These are phyloP conservation scores for Byssothecium circinans DNA, from an alignment of 2,329 filamentous ascomycete genomes.

Conservation along the genomic window DNA sequence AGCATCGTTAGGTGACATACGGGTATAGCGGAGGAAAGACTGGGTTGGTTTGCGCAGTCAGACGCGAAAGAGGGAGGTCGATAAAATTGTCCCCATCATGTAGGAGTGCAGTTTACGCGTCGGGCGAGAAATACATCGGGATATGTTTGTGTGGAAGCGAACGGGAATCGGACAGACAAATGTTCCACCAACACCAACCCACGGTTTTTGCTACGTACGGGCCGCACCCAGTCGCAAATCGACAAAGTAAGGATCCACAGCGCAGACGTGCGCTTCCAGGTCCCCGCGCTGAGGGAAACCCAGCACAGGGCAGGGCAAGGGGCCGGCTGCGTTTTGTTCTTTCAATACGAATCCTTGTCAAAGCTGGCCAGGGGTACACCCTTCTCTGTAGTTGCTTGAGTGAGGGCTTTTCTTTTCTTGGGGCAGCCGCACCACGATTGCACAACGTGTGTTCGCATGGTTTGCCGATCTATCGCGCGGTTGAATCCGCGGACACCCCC, in stretches of 20 bases:
- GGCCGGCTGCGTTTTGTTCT: too few species aligned
- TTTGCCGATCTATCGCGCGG: conserved; percentile 46
- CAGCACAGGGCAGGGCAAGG: conserved; percentile 13
- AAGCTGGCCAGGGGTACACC: conserved; percentile 21
- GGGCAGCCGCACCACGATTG: too few species aligned
- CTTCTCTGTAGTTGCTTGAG: background rate
- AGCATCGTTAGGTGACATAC: too few species aligned
- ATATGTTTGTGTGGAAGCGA: too few species aligned
- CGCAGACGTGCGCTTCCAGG: conserved; percentile 21
- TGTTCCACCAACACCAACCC: conserved; percentile 21
- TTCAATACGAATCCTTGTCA: conserved; percentile 25
- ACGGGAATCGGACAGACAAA: background rate
- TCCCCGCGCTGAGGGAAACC: conserved; percentile 9
- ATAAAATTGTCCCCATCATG: too few species aligned
- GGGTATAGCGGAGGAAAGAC: too few species aligned
- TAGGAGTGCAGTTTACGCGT: too few species aligned
- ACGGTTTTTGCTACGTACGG: conserved; percentile 31
- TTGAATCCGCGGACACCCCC: conserved; percentile 31
- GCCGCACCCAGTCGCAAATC: conserved; percentile 43
- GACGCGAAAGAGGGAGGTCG: conserved; percentile 11
- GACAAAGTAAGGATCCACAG: conserved; percentile 23
- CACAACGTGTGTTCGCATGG: conserved; percentile 30
- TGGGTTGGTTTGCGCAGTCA: too few species aligned
- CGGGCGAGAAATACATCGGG: too few species aligned
- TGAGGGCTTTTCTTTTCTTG: conserved; percentile 26